phyloP scores from a whole-genome alignment of 1,284 basidiomycete genomes.

The Leccinum cinnamomeum region DNA sequence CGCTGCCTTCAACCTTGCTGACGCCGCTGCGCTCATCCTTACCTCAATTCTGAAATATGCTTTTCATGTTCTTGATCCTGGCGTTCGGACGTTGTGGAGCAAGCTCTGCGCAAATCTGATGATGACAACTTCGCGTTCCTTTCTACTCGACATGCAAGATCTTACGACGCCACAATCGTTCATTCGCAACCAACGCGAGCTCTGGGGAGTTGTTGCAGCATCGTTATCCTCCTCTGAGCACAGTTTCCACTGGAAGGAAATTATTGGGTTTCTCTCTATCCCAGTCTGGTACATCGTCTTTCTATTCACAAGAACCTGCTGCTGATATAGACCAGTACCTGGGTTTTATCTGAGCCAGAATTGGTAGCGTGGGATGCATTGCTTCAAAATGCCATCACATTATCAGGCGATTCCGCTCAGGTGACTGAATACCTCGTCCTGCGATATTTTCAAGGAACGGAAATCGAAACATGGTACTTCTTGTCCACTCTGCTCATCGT shows the following conservation, averaged over 20 bases:
- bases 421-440: constrained; percentile 29
- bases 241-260: constrained; percentile 37
- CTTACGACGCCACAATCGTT: constrained; percentile 13
- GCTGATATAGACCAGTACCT: constrained; percentile 35
- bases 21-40: constrained; percentile 45
- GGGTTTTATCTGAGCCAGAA: constrained; percentile 43
- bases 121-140: constrained; percentile 25
- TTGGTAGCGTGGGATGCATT: constrained; percentile 40
- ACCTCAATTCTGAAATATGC: constrained; percentile 40
- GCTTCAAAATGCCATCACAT: constrained; percentile 31
- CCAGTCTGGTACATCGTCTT: constrained; percentile 43
- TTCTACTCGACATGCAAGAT: constrained; percentile 20
- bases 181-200: constrained; percentile 27
- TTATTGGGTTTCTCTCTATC: constrained; percentile 44
- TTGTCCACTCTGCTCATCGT: not conserved
- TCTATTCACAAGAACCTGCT: constrained; percentile 2
- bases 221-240: constrained; percentile 17
- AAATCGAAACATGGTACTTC: constrained; percentile 26
- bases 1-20: constrained; percentile 37
- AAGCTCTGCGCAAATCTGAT: constrained; percentile 47
- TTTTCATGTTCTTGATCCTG: constrained; percentile 39
- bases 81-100: constrained; percentile 45
- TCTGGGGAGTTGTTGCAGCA: constrained; percentile 36
- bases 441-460: constrained; percentile 23
- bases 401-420: constrained; percentile 15